Base-by-base conservation (phyloP, 2,329 filamentous ascomycete genomes). In the Paramyrothecium roridum region DNA sequence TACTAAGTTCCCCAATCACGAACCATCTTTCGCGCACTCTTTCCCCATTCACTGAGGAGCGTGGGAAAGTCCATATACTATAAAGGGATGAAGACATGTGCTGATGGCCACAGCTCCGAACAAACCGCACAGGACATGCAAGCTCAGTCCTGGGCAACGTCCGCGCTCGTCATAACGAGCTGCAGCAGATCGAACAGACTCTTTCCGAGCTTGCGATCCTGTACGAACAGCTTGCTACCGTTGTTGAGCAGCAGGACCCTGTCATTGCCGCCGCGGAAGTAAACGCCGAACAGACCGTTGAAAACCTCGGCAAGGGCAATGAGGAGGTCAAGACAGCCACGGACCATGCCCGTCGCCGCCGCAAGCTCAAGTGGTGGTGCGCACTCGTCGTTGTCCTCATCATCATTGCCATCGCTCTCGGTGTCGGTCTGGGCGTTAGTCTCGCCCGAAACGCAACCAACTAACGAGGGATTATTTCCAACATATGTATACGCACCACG, bases 301-400 rank as follows among this genome's bases (percentile, higher is more conserved):
- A 83, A 57, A 83, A 92, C 67, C 81, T 90, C 52, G 80, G 88
- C 63, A 80, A 85, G 60, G 90, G 84, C 62, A 91, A 90, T 71
- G 76, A 78, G 57, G 82, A 93, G 63, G 83, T 93, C 57, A 80
- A 81, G 62, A 79, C 84, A 67, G 89, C 86, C 57, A 89, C 88
- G 62, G 78, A 82, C 60, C 82, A 82, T 64, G 89, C 89, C 51
- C 79, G 82, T 61, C 80, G 84, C 63, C 81, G 83, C 63, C 82
- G 89, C 65, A 89, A 86, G 77, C 82, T 91, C 74, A 93, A 93
- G 80, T 93, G 90, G 90, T 91, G 84, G 82, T 90, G 87, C 67
- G 76, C 90, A 58, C 73, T 85, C 58, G 77, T 92, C 56, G 75
- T 77, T 50, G 62, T 84, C 21, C 75, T 87, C 68, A 83, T 86